Base-by-base conservation (phyloP, 441 rosid genomes). In the Euphorbia schlechtendalii region DNA sequence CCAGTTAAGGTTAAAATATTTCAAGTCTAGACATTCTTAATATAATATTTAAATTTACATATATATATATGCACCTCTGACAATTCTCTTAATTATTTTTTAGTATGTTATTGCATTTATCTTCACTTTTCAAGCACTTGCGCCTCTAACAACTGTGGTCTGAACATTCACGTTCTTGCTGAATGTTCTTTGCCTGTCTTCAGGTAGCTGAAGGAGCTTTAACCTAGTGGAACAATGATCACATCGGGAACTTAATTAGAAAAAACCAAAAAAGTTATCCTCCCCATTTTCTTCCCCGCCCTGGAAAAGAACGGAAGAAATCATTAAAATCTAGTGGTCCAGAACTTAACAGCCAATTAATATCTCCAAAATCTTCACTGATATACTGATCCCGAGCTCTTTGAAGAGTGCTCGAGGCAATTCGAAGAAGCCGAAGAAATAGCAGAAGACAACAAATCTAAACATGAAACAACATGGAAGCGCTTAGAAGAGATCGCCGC, bases 121-220 rank as follows among this genome's bases (percentile, higher is more conserved):
- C n/a, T n/a, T 2, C 7, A 7, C 46, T 41, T 13, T 41, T 15
- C 13, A 41, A 15, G 36, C 7, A 32, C n/a, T n/a, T n/a, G 36
- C 7, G 36, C 3, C 7, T 32, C 7, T 32, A 3, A 2, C 3
- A 2, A 32, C 7, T 32, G 3, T 32, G 7, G 7, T 32, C 4
- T 3, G 36, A 7, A 2, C 36, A 32, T 32, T 32, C 7, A 32
- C 7, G 36, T 7, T 32, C 7, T 7, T 32, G 3, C 36, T 0
- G 46, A 0, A 34, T 46, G 18, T 15, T 12, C 58, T 62, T 12
- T n/a, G 11, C 56, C 65, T 13, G 13, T 54, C 60, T 65, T 68
- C 81, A 88, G 95, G 95, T 88, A 62, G 92, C 95, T 13, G 96
- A 88, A 72, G 72, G 92, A 65, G 90, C 96, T 58, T 73, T 86